A percentile compares a stretch with the other conserved stretches of the same genome.
phyloP scores from a whole-genome alignment of 2,329 filamentous ascomycete genomes.

The Microdochium bolleyi region DNA sequence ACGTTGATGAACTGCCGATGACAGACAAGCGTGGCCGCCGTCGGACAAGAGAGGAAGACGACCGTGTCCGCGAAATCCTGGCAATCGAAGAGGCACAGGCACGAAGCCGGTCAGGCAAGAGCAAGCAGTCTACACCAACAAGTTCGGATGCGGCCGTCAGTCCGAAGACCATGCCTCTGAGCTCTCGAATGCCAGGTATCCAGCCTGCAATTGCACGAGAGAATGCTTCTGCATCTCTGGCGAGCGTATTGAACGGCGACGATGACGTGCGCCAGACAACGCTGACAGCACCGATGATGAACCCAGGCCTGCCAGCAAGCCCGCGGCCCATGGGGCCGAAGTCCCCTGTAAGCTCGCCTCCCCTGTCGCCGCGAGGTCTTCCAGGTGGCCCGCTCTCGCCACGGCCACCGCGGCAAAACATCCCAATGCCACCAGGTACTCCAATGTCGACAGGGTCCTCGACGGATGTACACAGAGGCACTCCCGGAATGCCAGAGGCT shows the following conservation, averaged over 20 bases:
- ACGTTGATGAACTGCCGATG: conserved; percentile 54
- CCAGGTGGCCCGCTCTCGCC: conserved; percentile 57
- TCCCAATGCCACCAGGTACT: conserved; percentile 64
- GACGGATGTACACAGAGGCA: neutral
- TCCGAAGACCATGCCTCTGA: conserved; percentile 37
- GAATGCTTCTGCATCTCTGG: conserved; percentile 39
- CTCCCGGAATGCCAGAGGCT: neutral
- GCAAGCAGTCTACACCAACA: conserved; percentile 25
- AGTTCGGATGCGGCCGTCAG: conserved; percentile 13
- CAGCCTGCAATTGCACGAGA: conserved; percentile 25
- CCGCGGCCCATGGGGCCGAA: conserved; percentile 49
- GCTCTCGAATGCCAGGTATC: conserved; percentile 11
- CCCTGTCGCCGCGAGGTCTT: conserved; percentile 56
- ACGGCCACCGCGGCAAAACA: conserved; percentile 64
- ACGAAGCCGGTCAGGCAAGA: conserved; percentile 68
- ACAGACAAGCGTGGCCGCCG: conserved; percentile 62
- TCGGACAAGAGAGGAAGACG: conserved; percentile 83
- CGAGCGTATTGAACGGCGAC: conserved; percentile 37
- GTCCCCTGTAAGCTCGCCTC: conserved; percentile 51
- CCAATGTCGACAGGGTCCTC: conserved; percentile 42
- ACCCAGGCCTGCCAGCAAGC: conserved; percentile 51
- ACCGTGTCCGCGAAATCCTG: conserved; percentile 65
- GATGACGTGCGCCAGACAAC: conserved; percentile 16
- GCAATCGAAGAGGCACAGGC: conserved; percentile 59
- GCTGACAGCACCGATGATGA: conserved; percentile 39